Evolutionary conservation across 352 stramenopile species (phyloP).

Genomic region (Globisporangium iwayamae): DNA sequence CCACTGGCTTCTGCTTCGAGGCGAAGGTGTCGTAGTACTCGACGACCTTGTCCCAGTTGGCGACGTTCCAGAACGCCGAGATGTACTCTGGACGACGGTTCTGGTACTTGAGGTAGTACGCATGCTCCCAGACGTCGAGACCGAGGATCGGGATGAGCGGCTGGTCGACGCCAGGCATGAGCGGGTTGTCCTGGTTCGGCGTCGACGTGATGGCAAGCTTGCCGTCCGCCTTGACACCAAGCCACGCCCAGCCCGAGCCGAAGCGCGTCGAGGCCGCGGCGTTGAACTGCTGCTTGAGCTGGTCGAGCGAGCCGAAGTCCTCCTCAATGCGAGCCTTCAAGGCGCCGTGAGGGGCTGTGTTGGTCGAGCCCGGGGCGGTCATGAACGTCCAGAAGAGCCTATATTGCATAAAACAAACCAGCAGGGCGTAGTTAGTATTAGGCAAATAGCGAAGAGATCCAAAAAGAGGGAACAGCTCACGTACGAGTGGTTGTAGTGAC

Average conservation of each 20-base stretch:
- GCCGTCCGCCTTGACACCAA: constrained; percentile 83
- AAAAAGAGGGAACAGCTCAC: constrained; percentile 3
- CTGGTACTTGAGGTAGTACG: constrained; percentile 97
- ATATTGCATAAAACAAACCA: not conserved
- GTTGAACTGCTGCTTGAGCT: constrained; percentile 90
- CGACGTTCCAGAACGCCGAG: constrained; percentile 97
- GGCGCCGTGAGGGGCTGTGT: constrained; percentile 71
- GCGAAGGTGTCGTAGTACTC: constrained; percentile 91
- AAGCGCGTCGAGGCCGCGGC: constrained; percentile 83
- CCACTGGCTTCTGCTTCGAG: constrained; percentile 78
- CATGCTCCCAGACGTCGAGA: constrained; percentile 95
- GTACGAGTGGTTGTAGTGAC: constrained; percentile 82
- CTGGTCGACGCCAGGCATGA: constrained; percentile 78
- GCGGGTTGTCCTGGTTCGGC: constrained; percentile 93
- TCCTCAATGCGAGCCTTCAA: constrained; percentile 85
- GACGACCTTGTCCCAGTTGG: constrained; percentile 93
- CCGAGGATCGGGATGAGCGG: constrained; percentile 92
- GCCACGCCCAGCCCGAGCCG: constrained; percentile 90
- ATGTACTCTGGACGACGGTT: constrained; percentile 96
- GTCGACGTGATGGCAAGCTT: constrained; percentile 94
- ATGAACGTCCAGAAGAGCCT: constrained; percentile 94
- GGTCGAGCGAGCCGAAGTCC: constrained; percentile 89
- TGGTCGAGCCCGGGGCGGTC: constrained; percentile 66
- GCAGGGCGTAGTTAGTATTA: no score
- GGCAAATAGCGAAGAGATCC: not conserved